A percentile compares a stretch with the other conserved stretches of the same genome.
Conservation (phyloP, 352 stramenopile genomes). For the Globisporangium abappressorium region DNA sequence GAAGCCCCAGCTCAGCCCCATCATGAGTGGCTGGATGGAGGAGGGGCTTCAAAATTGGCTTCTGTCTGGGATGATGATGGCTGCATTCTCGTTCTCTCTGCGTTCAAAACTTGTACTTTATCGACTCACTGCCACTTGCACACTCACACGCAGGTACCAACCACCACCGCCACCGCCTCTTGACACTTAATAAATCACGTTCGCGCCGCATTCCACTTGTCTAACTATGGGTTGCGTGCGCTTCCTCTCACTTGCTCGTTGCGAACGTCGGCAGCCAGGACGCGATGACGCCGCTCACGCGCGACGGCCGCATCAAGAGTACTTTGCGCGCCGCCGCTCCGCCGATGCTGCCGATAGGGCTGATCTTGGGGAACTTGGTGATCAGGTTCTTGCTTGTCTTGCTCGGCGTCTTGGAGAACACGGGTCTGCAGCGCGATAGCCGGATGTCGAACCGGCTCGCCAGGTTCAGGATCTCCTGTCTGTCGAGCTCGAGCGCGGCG, state of each 20-base stretch:
- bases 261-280: slow-evolving; percentile 32
- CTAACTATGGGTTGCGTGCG: neutral
- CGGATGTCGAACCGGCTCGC: slow-evolving; percentile 53
- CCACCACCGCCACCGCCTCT: neutral
- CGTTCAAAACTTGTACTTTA: neutral
- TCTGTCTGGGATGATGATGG: neutral
- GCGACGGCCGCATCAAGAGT: slow-evolving; percentile 15
- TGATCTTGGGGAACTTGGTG: slow-evolving; percentile 22
- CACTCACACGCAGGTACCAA: neutral
- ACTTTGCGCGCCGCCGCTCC: slow-evolving; percentile 18
- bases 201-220: neutral
- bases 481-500: slow-evolving; percentile 15
- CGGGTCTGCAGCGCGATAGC: slow-evolving; percentile 16
- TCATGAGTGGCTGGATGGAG: neutral
- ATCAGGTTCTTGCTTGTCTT: slow-evolving; percentile 12
- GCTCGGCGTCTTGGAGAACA: neutral
- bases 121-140: neutral
- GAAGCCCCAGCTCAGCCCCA: too few relatives aligned
- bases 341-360: slow-evolving; percentile 16
- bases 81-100: neutral
- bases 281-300: slow-evolving; percentile 22
- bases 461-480: slow-evolving; percentile 16
- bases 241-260: neutral
- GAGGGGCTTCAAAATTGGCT: neutral
- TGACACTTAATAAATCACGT: neutral